Evolutionary conservation across 495 filamentous ascomycete species (phyloP), one percentile per base, ranked within the genome.

Genomic region (Penicillium diatomitis): DNA sequence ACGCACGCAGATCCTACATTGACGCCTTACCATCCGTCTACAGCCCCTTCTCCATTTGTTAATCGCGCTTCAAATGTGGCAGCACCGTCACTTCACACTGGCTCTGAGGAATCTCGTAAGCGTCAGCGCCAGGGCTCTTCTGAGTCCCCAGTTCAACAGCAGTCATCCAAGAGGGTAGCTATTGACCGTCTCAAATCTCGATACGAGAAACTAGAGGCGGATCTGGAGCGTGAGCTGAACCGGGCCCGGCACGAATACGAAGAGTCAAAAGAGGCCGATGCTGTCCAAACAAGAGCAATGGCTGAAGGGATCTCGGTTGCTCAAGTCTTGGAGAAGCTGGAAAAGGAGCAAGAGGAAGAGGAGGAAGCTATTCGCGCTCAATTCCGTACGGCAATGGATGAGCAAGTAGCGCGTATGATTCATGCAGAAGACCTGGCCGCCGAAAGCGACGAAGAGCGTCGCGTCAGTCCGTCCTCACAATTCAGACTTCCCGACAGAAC

Each of bases 401-500:
- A 56, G 38, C 73, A 74, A 51, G 60, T 70, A 49, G 78, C 76
- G 46, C 68, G 71, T 31, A 61, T 47, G 38, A 49, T 81, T 6
- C 62, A 69, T 46, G 54, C 52, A 38, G n/a, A 41, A 44, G 11
- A 51, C 47, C 28, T 31, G 53, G 29, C 8, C 40, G 37, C 32
- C 27, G 44, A 46, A 2, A 48, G 30, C 20, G 49, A 51, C 9
- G 44, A 47, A 27, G 38, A 38, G 2, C 30, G 39, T 32, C n/a
- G 10, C 7, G 12, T 28, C 8, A 42, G 30, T 29, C 37, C 44
- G 33, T 28, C 20, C 8, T 28, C 46, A 32, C 11, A 8, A 11
- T 53, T 37, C 41, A 8, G 45, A 45, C 32, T 58, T 20, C 58
- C 58, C 12, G 52, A 58, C 20, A 40, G 49, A 6, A 48, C 49